Percentiles rank a stretch among this genome's conserved stretches.
Evolutionary conservation across 176 grass and related monocot genomes (phyloP).

Genomic region (Raddia distichophylla): DNA sequence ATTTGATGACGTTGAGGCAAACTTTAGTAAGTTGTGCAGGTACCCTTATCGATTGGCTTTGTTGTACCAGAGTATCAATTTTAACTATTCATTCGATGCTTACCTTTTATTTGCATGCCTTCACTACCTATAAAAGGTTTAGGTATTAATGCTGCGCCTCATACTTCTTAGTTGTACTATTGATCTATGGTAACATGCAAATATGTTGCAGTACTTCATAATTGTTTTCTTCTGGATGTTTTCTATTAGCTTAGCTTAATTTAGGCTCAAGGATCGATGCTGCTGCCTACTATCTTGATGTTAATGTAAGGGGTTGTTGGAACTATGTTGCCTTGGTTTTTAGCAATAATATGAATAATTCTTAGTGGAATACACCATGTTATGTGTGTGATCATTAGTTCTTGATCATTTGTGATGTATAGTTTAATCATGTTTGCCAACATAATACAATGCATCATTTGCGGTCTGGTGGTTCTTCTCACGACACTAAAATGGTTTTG

Average conservation of each 20-base stretch:
- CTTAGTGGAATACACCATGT: too few species aligned
- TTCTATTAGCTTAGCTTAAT: neutral
- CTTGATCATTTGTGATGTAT: too few species aligned
- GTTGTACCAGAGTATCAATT: neutral
- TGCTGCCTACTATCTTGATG: too few species aligned
- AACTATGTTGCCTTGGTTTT: too few species aligned
- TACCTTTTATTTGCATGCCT: neutral
- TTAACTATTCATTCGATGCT: neutral
- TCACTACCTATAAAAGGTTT: neutral
- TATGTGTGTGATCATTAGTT: too few species aligned
- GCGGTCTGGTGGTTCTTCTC: too few species aligned
- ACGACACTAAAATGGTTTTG: too few species aligned
- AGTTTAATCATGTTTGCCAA: too few species aligned
- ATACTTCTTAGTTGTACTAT: neutral
- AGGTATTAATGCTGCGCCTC: constrained; percentile 5
- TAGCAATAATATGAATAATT: too few species aligned
- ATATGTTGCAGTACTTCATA: neutral
- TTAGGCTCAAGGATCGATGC: too few species aligned
- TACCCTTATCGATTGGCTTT: constrained; percentile 25
- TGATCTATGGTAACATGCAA: neutral
- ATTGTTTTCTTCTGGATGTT: neutral
- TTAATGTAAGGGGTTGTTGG: too few species aligned
- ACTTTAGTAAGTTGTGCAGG: constrained; percentile 59
- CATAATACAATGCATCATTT: too few species aligned
- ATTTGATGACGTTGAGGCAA: constrained; percentile 70